Percentiles rank a stretch among this genome's conserved stretches.
Evolutionary conservation across 1,284 basidiomycete genomes (phyloP).

Genomic region (Heliocybe sulcata): DNA sequence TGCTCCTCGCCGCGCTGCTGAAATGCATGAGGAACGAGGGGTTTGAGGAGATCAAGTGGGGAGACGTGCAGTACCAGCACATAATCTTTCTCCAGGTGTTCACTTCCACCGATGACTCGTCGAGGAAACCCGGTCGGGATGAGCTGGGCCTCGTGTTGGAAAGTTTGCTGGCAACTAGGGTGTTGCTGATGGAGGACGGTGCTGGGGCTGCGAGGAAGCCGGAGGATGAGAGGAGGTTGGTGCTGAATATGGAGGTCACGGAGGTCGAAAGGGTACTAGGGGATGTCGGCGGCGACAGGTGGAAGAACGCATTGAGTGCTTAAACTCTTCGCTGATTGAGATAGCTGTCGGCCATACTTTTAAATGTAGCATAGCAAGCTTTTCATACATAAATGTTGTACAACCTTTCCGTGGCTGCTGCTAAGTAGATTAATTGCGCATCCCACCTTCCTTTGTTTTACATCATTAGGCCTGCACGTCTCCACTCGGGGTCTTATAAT

Average conservation of each 20-base stretch:
- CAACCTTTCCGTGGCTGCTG: background rate
- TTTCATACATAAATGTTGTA: background rate
- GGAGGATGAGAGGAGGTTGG: conserved; percentile 49
- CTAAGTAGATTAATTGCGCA: background rate
- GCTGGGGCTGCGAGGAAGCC: conserved; percentile 41
- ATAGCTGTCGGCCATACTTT: too few relatives aligned
- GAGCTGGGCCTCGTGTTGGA: conserved; percentile 62
- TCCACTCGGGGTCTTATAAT: background rate
- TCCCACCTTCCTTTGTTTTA: background rate
- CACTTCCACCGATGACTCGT: conserved; percentile 40
- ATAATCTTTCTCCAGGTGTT: conserved; percentile 52
- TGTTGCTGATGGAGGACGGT: conserved; percentile 64
- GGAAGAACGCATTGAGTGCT: conserved; percentile 49
- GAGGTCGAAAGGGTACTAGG: conserved; percentile 71
- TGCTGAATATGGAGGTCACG: conserved; percentile 62
- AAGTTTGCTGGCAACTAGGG: conserved; percentile 63
- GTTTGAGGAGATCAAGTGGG: conserved; percentile 82
- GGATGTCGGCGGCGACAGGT: conserved; percentile 61
- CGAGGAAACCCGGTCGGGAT: conserved; percentile 40
- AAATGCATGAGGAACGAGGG: conserved; percentile 82
- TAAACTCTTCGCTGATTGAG: too few relatives aligned
- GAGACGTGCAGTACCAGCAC: conserved; percentile 70
- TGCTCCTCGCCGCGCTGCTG: conserved; percentile 85
- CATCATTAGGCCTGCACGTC: background rate
- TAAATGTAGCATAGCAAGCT: background rate